Evolutionary conservation across 2,329 filamentous ascomycete genomes (phyloP).

Genomic region (Calonectria pteridis): DNA sequence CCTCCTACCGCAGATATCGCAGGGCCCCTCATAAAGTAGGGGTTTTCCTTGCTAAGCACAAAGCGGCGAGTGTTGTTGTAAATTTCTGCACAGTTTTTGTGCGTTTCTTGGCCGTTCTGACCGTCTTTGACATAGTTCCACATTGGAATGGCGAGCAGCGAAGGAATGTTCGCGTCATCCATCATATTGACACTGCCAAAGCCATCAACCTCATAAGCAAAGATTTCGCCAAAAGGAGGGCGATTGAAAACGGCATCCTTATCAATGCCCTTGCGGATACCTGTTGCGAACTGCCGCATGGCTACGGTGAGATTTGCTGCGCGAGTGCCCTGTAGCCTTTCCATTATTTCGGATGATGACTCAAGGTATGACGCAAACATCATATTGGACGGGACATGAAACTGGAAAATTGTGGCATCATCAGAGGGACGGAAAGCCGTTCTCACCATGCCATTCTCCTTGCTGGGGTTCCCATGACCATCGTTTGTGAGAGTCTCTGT

Average conservation of each 20-base stretch:
- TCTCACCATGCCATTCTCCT: background rate
- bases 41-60: background rate
- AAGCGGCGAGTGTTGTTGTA: background rate
- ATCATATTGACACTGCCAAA: background rate
- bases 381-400: background rate
- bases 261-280: background rate
- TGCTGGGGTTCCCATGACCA: background rate
- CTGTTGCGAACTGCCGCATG: background rate
- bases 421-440: background rate
- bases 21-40: background rate
- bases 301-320: background rate
- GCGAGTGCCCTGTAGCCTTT: background rate
- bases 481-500: background rate
- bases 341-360: background rate
- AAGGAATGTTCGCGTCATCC: background rate
- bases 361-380: background rate
- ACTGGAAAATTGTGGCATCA: background rate
- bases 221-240: background rate
- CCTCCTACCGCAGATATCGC: background rate
- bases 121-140: background rate
- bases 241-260: background rate
- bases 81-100: background rate
- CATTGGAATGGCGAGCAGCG: background rate
- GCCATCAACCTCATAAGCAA: background rate
- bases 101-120: background rate